A percentile compares a stretch with the other conserved stretches of the same genome.
These are phyloP conservation scores for Aureobasidium mangrovei DNA, from an alignment of 2,329 filamentous ascomycete species.

Conservation along the genomic window DNA sequence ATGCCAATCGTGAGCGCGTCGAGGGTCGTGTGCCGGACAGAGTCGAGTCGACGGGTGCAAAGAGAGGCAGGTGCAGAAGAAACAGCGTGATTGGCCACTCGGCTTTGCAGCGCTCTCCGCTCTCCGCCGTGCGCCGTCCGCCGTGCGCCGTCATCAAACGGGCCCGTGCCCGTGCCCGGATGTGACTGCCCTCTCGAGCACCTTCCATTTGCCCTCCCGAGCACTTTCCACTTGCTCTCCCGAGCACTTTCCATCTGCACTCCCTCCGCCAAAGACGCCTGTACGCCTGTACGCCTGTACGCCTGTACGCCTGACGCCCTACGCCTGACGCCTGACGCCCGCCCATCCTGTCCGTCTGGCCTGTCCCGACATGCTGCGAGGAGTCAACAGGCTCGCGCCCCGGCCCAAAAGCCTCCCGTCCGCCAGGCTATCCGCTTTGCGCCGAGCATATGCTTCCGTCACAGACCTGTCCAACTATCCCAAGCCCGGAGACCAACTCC, in stretches of 20 bases:
- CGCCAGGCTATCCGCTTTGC: slow-evolving; percentile 5
- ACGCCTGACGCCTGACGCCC: too few relatives aligned
- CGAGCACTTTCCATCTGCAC: too few relatives aligned
- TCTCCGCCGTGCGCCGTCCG: neutral
- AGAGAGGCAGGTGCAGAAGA: neutral
- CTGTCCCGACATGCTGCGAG: neutral
- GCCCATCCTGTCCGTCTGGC: neutral
- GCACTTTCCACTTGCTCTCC: too few relatives aligned
- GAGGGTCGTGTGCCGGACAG: slow-evolving; percentile 1
- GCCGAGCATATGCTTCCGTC: slow-evolving; percentile 50
- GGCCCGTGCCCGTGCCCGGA: neutral
- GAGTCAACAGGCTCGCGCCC: slow-evolving; percentile 2
- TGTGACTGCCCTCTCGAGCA: too few relatives aligned
- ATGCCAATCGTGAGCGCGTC: neutral
- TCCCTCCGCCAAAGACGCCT: too few relatives aligned
- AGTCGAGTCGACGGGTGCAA: neutral
- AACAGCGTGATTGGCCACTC: neutral
- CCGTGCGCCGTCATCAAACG: neutral
- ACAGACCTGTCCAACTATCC: slow-evolving; percentile 70
- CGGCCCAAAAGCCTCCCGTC: neutral
- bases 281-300: too few relatives aligned
- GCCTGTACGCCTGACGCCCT: too few relatives aligned
- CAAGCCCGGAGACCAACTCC: slow-evolving; percentile 71
- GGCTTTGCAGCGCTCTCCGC: neutral
- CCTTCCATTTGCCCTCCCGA: too few relatives aligned